Base-by-base conservation (phyloP, 2,329 filamentous ascomycete species). In the Colletotrichum salicis region DNA sequence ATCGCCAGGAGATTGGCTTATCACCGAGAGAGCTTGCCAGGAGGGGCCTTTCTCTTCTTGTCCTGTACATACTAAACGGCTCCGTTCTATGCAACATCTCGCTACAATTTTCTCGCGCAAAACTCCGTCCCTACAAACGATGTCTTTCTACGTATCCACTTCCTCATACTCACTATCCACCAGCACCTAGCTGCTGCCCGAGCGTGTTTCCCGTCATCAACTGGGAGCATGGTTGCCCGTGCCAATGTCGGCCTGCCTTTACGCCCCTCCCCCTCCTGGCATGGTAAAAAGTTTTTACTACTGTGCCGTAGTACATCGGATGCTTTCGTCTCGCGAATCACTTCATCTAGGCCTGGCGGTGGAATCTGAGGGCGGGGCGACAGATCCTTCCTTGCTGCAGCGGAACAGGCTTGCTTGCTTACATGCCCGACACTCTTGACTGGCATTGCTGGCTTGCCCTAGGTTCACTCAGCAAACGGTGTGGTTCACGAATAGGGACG, bases 261-360 rank as follows among this genome's bases (percentile, higher is more conserved):
- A n/a, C 22, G 29, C 19, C n/a, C 54, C 31, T n/a, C 35, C 37
- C 37, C 54, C 31, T n/a, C 35, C 37, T 15, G 22, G 11, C 8
- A 29, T 22, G 6, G 56, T 6, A 33, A 27, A 31, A 59, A 37
- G 6, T 41, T 61, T 15, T 22, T 11, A 19, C 15, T 60, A 45
- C 54, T 41, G 54, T 22, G 59, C 59, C 59, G 29, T 59, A 55
- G 59, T 8, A 59, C 35, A 60, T 64, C 58, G 54, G 10, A 60
- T 55, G 54, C 35, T 59, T 64, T 57, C 27, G 13, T 57, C 58
- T 13, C 52, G 48, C 37, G 15, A 22, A 56, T 55, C 64, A 62
- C 59, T 64, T 69, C 69, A 60, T 60, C 69, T 63, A 19, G 69
- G 19, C 64, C 33, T 54, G 64, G 37, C 69, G 59, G 45, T 68